Percentiles rank a stretch among this genome's conserved stretches.
Conservation (phyloP, 257 asterid species). For the Solanum phureja region DNA sequence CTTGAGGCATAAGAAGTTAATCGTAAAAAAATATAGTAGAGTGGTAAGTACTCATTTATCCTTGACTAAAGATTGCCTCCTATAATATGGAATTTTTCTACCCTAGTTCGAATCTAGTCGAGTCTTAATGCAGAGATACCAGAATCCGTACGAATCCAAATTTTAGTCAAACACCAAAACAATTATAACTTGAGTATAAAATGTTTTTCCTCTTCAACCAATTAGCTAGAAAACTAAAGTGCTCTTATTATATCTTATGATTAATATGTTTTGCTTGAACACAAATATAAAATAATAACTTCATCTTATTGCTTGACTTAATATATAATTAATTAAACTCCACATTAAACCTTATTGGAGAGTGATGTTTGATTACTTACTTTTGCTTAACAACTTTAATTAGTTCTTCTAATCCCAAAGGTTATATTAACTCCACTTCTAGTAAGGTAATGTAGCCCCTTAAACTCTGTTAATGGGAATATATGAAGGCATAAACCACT, state of each 20-base stretch:
- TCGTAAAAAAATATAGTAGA: no score
- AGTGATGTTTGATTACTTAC: neutral
- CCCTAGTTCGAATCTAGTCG: no score
- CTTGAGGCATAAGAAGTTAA: neutral
- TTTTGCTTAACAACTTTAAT: neutral
- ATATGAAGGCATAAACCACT: neutral
- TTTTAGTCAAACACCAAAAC: neutral
- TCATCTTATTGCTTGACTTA: neutral
- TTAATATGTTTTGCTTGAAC: neutral
- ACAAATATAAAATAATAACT: neutral
- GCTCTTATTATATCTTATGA: neutral
- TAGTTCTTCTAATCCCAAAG: neutral
- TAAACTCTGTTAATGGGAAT: neutral
- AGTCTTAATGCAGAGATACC: no score
- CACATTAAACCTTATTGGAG: neutral
- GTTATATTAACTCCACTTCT: neutral
- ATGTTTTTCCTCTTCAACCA: neutral
- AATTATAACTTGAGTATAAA: neutral
- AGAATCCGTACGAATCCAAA: no score
- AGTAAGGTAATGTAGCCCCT: neutral
- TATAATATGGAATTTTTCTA: neutral
- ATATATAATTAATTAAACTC: neutral
- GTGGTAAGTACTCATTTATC: rapidly evolving
- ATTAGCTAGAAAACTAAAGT: neutral
- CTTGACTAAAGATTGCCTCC: neutral